Base-by-base conservation (phyloP, 2,329 filamentous ascomycete species). In the Tolypocladium pustulatum region DNA sequence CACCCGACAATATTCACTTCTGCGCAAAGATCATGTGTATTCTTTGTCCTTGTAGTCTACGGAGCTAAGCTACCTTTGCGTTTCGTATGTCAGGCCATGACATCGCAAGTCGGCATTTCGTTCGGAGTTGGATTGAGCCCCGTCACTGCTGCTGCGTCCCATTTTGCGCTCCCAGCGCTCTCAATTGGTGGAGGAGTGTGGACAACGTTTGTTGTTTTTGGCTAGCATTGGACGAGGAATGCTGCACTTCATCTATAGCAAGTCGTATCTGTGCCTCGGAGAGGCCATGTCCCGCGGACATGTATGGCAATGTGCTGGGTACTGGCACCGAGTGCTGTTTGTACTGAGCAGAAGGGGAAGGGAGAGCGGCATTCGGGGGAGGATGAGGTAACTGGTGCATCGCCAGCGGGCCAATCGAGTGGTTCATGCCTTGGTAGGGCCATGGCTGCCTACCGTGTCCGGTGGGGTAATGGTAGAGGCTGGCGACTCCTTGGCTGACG, bases 171-270 rank as follows among this genome's bases (percentile, higher is more conserved):
- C 53, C 38, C 46, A 63, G 36, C 38, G 25, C 6, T 46, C 40
- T 46, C 30, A 56, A 32, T 12, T 56, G 55, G 15, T 62, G 51
- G 36, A 57, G 55, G 30, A 63, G 43, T 12, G 41, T 41, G 22
- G 46, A 15, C 25, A 60, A 59, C 17, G 37, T 57, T 56, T 52
- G 51, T 13, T 61, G 54, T 46, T 64, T 63, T 36, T 53, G 49
- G 49, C 34, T 27, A 13, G 20, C 27, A 37, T 20, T 36, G 17
- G 22, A 52, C 53, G 58, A 49, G 32, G 68, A 66, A 60, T 62
- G 69, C 27, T 83, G 83, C 27, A 91, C 69, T 0, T 81, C 79
- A 58, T 83, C 78, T 20, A 91, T 73, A 78, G 90, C 87, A 25
- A 80, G 73, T 57, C 80, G 77, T 20, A 91, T 76, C 65, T 89